These are phyloP conservation scores for Fistulinella prunicolor DNA, from an alignment of 768 basidiomycete species.

Conservation along the genomic window DNA sequence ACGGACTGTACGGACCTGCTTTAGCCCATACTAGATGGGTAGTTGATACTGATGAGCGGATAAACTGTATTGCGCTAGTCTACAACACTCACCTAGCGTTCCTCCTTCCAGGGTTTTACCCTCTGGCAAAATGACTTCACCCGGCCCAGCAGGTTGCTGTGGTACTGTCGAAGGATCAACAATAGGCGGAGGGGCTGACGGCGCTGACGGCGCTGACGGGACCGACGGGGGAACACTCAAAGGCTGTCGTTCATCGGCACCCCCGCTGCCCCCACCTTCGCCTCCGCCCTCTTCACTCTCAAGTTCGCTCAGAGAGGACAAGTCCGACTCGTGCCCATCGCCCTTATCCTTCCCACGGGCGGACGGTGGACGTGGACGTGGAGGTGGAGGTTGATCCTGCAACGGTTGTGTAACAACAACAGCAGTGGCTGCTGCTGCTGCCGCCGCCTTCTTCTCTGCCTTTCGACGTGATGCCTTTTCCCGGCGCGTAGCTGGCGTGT, in stretches of 20 bases:
- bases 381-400: neutral
- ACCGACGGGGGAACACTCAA: neutral
- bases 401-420: conserved; percentile 3
- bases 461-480: conserved; percentile 52
- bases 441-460: conserved; percentile 34
- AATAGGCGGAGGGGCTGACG: too few species aligned
- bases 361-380: neutral
- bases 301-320: conserved; percentile 47
- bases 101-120: conserved; percentile 47
- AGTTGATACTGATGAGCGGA: neutral
- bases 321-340: conserved; percentile 37
- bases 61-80: too few species aligned
- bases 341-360: conserved; percentile 9
- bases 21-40: conserved; percentile 76
- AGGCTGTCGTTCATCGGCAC: conserved; percentile 10
- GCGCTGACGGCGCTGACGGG: too few species aligned
- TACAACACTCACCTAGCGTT: conserved; percentile 55
- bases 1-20: conserved; percentile 43
- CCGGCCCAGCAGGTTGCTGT: conserved; percentile 26
- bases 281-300: conserved; percentile 30
- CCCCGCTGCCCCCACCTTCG: neutral
- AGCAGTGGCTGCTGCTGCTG: too few species aligned
- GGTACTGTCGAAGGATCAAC: conserved; percentile 6
- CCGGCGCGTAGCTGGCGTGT: conserved; percentile 65
- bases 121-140: conserved; percentile 32